phyloP scores from a whole-genome alignment of 768 basidiomycete species.

The Boletus vermiculosoides region DNA sequence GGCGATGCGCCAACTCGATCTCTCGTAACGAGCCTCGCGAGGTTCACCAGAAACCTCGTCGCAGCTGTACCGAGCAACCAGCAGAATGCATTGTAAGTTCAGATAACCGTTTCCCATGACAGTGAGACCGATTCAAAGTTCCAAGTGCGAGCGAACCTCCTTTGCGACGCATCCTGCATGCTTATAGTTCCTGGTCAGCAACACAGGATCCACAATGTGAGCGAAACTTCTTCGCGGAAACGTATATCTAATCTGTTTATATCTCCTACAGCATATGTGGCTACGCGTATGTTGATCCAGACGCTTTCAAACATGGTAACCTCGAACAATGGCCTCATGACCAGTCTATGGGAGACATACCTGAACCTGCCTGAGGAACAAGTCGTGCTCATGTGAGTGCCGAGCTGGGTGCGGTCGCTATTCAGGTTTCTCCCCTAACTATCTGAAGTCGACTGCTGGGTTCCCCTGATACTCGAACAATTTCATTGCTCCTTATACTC shows the following conservation, averaged over 20 bases:
- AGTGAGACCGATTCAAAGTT: slow-evolving; percentile 2
- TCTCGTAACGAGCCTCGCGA: slow-evolving; percentile 56
- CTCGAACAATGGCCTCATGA: slow-evolving; percentile 56
- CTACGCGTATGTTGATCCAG: slow-evolving; percentile 70
- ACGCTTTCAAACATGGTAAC: slow-evolving; percentile 84
- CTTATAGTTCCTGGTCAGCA: slow-evolving; percentile 74
- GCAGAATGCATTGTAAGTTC: slow-evolving; percentile 63
- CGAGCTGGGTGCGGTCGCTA: slow-evolving; percentile 1
- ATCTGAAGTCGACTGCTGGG: slow-evolving; percentile 53
- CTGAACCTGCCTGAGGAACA: slow-evolving; percentile 70
- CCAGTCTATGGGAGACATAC: slow-evolving; percentile 62
- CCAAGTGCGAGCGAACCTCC: slow-evolving; percentile 67
- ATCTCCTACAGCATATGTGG: slow-evolving; percentile 49
- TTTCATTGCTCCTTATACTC: slow-evolving; percentile 64
- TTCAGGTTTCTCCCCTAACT: slow-evolving; percentile 9
- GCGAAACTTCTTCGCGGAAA: slow-evolving; percentile 16
- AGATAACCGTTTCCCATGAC: neutral
- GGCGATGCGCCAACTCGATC: slow-evolving; percentile 35
- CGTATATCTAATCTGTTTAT: neutral
- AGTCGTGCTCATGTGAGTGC: slow-evolving; percentile 68
- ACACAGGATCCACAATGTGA: slow-evolving; percentile 62
- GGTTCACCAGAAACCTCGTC: slow-evolving; percentile 82
- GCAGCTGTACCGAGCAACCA: slow-evolving; percentile 78
- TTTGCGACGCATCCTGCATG: slow-evolving; percentile 64
- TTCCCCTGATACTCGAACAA: slow-evolving; percentile 60